A percentile compares a stretch with the other conserved stretches of the same genome.
Evolutionary conservation across 495 filamentous ascomycete species (phyloP).

Genomic region (Haplographium delicatum): DNA sequence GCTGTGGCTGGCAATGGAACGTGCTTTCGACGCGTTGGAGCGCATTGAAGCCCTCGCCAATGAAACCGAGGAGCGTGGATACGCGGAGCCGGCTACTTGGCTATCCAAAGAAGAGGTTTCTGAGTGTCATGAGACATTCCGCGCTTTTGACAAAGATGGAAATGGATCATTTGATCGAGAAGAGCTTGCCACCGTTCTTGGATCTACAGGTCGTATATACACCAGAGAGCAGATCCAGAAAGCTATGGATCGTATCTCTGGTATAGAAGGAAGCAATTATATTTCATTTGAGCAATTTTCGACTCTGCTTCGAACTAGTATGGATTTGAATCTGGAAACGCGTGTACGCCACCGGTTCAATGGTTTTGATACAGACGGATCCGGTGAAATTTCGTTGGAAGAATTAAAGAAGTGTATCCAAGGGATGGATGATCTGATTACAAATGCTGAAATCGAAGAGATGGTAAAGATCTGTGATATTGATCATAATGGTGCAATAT

Average conservation of each 20-base stretch:
- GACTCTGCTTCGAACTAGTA: not conserved
- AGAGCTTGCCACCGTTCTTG: not conserved
- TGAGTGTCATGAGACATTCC: constrained; percentile 5
- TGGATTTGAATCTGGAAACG: no score
- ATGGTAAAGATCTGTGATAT: constrained; percentile 3
- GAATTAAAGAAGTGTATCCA: constrained; percentile 8
- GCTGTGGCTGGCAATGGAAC: not conserved
- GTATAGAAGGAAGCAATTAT: not conserved
- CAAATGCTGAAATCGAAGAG: constrained; percentile 2
- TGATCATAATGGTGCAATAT: not conserved
- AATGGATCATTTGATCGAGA: constrained; percentile 2
- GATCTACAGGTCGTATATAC: not conserved
- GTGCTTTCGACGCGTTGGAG: constrained; percentile 1
- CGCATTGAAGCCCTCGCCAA: not conserved
- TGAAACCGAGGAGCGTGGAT: not conserved
- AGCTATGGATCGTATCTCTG: not conserved
- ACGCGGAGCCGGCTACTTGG: not conserved
- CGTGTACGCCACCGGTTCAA: not conserved
- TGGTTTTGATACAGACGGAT: constrained; percentile 1
- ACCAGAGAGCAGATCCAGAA: not conserved
- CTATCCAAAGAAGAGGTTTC: not conserved
- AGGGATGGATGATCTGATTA: constrained; percentile 6
- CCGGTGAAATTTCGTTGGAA: constrained; percentile 4
- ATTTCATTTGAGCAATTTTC: constrained; percentile 6
- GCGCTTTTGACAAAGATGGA: constrained; percentile 4